A percentile compares a stretch with the other conserved stretches of the same genome.
Conservation (phyloP, 306 rosid genomes). For the Rosa rugosa region DNA sequence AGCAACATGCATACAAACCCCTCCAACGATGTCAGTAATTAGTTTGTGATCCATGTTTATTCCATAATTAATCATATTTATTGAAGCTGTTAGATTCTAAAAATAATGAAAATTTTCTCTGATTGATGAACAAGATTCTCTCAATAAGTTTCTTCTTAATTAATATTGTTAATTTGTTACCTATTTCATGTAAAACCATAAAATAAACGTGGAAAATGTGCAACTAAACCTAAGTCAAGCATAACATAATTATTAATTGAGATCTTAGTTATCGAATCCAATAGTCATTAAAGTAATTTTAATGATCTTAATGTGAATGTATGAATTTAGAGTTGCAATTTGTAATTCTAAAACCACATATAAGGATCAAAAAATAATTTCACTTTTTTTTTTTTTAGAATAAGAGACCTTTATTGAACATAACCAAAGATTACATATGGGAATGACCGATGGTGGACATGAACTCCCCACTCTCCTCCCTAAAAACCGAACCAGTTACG, state of each 20-base stretch:
- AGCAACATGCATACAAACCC: too few relatives aligned
- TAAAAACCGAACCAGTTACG: too few relatives aligned
- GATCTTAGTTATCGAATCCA: neutral
- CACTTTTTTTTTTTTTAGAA: too few relatives aligned
- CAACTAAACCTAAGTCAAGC: neutral
- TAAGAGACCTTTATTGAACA: too few relatives aligned
- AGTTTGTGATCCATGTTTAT: too few relatives aligned
- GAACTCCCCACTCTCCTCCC: too few relatives aligned
- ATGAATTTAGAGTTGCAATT: too few relatives aligned
- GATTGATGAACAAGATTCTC: neutral
- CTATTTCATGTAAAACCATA: neutral
- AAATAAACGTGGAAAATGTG: neutral
- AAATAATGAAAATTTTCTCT: neutral
- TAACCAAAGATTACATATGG: too few relatives aligned
- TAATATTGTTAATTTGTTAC: neutral
- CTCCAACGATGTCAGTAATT: too few relatives aligned
- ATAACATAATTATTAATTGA: neutral
- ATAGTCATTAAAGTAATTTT: neutral
- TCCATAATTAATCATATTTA: neutral
- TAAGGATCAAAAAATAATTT: too few relatives aligned
- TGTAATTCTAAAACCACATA: too few relatives aligned
- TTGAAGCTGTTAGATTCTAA: neutral
- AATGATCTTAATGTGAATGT: neutral
- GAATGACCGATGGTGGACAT: too few relatives aligned
- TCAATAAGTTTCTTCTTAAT: neutral